These are phyloP conservation scores for Talaromyces sp. DNA, from an alignment of 2,329 filamentous ascomycete species.

Conservation along the genomic window DNA sequence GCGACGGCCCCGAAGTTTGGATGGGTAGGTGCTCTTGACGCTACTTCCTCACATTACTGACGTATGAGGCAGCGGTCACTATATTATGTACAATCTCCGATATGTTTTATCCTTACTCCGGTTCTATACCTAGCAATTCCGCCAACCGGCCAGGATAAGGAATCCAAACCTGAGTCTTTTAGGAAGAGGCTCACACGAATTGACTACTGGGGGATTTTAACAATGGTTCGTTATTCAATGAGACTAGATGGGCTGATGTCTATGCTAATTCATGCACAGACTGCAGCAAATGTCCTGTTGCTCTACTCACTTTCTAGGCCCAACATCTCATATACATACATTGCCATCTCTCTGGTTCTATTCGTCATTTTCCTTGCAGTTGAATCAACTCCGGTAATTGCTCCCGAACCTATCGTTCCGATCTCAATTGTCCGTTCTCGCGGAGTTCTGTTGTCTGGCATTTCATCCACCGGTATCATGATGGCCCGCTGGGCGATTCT, in stretches of 20 bases:
- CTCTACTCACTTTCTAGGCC: slow-evolving; percentile 67
- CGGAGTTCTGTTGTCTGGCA: slow-evolving; percentile 68
- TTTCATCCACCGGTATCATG: slow-evolving; percentile 75
- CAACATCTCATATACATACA: slow-evolving; percentile 56
- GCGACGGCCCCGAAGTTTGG: slow-evolving; percentile 61
- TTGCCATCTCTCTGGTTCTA: slow-evolving; percentile 57
- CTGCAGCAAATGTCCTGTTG: slow-evolving; percentile 64
- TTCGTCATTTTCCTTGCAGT: slow-evolving; percentile 59
- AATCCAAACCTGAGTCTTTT: slow-evolving; percentile 34
- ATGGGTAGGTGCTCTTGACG: slow-evolving; percentile 56
- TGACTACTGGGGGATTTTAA: slow-evolving; percentile 69
- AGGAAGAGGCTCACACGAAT: slow-evolving; percentile 53
- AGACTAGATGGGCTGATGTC: background rate
- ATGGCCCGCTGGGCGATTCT: slow-evolving; percentile 74
- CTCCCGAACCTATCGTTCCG: slow-evolving; percentile 69
- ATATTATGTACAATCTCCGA: slow-evolving; percentile 69
- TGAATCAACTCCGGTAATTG: slow-evolving; percentile 58
- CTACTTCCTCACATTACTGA: background rate
- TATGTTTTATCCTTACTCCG: slow-evolving; percentile 59
- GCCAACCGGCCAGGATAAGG: slow-evolving; percentile 31
- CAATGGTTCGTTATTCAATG: slow-evolving; percentile 52
- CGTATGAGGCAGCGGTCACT: slow-evolving; percentile 57
- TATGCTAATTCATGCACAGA: slow-evolving; percentile 39
- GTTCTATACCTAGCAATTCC: slow-evolving; percentile 66
- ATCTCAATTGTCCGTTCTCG: slow-evolving; percentile 65